phyloP scores from a whole-genome alignment of 257 asterid genomes.

The Echium plantagineum region DNA sequence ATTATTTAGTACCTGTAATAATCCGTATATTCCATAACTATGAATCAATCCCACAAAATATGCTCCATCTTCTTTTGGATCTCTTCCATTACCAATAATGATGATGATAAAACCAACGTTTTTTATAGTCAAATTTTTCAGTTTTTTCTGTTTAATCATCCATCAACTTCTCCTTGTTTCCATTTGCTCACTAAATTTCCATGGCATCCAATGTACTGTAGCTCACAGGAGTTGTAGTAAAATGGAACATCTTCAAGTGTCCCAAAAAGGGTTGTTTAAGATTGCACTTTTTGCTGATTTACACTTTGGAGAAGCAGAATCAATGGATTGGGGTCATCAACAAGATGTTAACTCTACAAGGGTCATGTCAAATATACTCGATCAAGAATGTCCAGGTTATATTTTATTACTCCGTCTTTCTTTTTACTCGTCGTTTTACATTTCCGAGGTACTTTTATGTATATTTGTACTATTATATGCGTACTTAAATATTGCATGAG shows the following conservation, averaged over 20 bases:
- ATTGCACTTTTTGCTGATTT: conserved; percentile 78
- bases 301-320: conserved; percentile 82
- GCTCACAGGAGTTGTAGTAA: conserved; percentile 17
- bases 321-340: conserved; percentile 76
- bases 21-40: too few species aligned
- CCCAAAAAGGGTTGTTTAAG: conserved; percentile 42
- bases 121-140: too few species aligned
- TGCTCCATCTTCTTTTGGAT: neutral
- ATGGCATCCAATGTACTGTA: conserved; percentile 2
- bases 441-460: too few species aligned
- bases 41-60: too few species aligned
- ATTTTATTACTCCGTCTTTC: too few species aligned
- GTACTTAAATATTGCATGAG: too few species aligned
- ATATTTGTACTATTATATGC: too few species aligned
- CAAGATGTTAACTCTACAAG: conserved; percentile 51
- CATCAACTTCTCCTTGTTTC: conserved; percentile 8
- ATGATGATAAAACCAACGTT: neutral
- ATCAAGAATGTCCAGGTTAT: conserved; percentile 62
- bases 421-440: too few species aligned
- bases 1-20: too few species aligned
- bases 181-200: conserved; percentile 6
- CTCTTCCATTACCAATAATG: too few species aligned
- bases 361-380: conserved; percentile 63
- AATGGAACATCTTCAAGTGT: conserved; percentile 28
- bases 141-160: neutral